phyloP scores from a whole-genome alignment of 139 green algal species.

The Choricystis sp. region DNA sequence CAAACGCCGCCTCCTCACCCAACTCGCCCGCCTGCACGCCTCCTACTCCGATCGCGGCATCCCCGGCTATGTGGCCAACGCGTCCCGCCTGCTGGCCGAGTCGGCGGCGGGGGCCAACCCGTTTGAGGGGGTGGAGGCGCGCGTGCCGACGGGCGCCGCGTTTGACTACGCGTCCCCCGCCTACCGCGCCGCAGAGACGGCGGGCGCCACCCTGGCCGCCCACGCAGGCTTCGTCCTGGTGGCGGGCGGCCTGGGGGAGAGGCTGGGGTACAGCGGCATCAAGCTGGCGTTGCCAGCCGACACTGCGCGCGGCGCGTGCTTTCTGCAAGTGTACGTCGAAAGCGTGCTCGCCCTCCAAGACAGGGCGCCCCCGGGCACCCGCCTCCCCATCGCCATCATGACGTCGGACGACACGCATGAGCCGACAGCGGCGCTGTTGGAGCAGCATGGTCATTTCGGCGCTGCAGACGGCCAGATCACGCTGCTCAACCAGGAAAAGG shows the following conservation, averaged over 20 bases:
- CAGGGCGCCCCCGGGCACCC: neutral
- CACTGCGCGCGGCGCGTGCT: slow-evolving; percentile 50
- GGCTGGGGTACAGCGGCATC: slow-evolving; percentile 83
- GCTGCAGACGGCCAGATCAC: slow-evolving; percentile 47
- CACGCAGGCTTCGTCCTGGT: slow-evolving; percentile 88
- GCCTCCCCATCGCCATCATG: slow-evolving; percentile 93
- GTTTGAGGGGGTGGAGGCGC: slow-evolving; percentile 79
- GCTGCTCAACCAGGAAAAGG: slow-evolving; percentile 97
- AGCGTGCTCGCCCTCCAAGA: slow-evolving; percentile 78
- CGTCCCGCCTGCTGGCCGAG: slow-evolving; percentile 60
- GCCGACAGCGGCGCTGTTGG: slow-evolving; percentile 60
- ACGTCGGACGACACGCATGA: slow-evolving; percentile 92
- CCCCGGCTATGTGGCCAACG: slow-evolving; percentile 69
- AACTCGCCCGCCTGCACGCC: slow-evolving; percentile 51
- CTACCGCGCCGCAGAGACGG: slow-evolving; percentile 49
- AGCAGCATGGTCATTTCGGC: slow-evolving; percentile 76
- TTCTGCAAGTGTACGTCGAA: slow-evolving; percentile 83
- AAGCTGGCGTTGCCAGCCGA: slow-evolving; percentile 79
- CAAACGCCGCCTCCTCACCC: slow-evolving; percentile 39
- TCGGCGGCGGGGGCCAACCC: slow-evolving; percentile 73
- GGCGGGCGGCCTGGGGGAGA: slow-evolving; percentile 87
- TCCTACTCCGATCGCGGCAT: slow-evolving; percentile 70
- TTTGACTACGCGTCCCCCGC: slow-evolving; percentile 55
- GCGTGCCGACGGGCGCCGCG: slow-evolving; percentile 60
- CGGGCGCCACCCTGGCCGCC: slow-evolving; percentile 6